Conservation (phyloP, 1,139 yeast species). For the Lodderomyces oxycetoniae region DNA sequence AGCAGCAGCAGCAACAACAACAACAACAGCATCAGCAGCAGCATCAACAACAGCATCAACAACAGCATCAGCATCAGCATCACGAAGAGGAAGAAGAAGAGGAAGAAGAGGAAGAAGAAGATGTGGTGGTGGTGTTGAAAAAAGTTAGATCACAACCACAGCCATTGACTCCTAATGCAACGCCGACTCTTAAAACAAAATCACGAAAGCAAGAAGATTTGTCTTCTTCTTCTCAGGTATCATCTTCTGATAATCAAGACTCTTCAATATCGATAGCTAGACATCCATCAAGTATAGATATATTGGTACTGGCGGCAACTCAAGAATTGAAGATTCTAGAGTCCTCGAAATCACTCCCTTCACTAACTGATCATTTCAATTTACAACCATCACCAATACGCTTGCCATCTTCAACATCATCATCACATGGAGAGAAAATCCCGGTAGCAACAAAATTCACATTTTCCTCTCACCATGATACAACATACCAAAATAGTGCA, state of each 20-base stretch:
- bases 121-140: too few relatives aligned
- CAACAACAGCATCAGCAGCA: neutral
- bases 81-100: neutral
- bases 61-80: conserved; percentile 1
- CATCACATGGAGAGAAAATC: too few relatives aligned
- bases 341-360: conserved; percentile 56
- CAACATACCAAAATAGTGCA: too few relatives aligned
- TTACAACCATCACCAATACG: conserved; percentile 4
- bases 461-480: neutral
- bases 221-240: neutral
- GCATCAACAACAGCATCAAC: neutral
- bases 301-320: conserved; percentile 77
- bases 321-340: conserved; percentile 62
- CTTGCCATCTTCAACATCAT: neutral
- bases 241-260: neutral
- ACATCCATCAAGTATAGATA: conserved; percentile 49
- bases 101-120: neutral
- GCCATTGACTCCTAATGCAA: conserved; percentile 5
- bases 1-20: conserved; percentile 2
- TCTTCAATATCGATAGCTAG: conserved; percentile 8
- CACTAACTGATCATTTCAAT: conserved; percentile 54
- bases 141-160: too few relatives aligned
- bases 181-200: conserved; percentile 3
- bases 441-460: neutral
- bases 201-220: neutral